A percentile compares a stretch with the other conserved stretches of the same genome.
These are phyloP conservation scores for Xylariomycetidae sp. DNA, from an alignment of 2,329 filamentous ascomycete species.

Conservation along the genomic window DNA sequence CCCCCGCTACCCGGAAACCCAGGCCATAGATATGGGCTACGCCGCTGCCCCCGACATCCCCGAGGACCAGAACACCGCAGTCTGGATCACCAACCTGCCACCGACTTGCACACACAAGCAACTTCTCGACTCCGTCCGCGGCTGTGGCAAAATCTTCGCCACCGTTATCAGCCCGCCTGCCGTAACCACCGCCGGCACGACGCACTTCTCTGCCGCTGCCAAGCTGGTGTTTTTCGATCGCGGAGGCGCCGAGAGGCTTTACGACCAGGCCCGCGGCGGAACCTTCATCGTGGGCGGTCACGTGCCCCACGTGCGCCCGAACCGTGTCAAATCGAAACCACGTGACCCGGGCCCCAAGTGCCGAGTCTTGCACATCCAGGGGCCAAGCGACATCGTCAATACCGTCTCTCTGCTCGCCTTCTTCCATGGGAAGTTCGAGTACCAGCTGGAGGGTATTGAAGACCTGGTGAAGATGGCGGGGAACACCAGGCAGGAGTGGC, in stretches of 20 bases:
- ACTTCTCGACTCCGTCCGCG: slow-evolving; percentile 38
- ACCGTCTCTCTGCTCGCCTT: neutral
- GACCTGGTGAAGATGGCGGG: too few relatives aligned
- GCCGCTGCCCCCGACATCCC: slow-evolving; percentile 30
- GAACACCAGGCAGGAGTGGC: neutral
- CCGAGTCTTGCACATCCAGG: neutral
- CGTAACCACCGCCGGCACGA: neutral
- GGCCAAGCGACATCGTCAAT: neutral
- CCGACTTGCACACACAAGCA: slow-evolving; percentile 35
- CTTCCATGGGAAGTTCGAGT: neutral
- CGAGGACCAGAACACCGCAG: slow-evolving; percentile 38
- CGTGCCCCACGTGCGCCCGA: neutral
- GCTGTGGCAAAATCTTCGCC: slow-evolving; percentile 46
- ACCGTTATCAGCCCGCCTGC: slow-evolving; percentile 46
- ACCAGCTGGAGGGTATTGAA: neutral
- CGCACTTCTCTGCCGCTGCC: slow-evolving; percentile 24
- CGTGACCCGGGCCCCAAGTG: neutral
- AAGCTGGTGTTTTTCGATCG: slow-evolving; percentile 38
- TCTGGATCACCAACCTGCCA: slow-evolving; percentile 48
- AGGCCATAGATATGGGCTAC: too few relatives aligned
- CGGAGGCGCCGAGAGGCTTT: neutral
- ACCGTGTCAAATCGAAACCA: neutral
- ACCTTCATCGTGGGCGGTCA: neutral
- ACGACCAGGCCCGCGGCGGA: neutral
- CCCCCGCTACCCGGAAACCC: too few relatives aligned